These are phyloP conservation scores for Mortierella sp. DNA, from an alignment of 371 early-diverging fungal genomes.

Conservation along the genomic window DNA sequence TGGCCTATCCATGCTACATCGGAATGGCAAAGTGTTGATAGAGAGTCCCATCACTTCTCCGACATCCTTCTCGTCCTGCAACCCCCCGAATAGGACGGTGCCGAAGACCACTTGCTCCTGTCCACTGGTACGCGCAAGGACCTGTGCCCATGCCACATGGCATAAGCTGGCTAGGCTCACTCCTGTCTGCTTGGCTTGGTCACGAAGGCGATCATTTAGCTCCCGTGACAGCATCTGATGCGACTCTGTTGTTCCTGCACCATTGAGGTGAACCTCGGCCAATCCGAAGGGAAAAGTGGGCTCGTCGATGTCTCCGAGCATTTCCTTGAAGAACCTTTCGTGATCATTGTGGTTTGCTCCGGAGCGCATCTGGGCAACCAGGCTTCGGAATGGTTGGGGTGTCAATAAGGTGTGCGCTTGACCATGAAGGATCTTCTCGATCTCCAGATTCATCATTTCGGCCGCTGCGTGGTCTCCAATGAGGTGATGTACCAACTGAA, in stretches of 20 bases:
- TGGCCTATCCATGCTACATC: slow-evolving; percentile 9
- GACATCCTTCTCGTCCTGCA: not conserved
- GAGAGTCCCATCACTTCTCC: not conserved
- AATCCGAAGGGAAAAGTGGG: slow-evolving; percentile 20
- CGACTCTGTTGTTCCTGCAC: not conserved
- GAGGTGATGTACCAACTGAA: slow-evolving; percentile 17
- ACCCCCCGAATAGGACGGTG: slow-evolving; percentile 16
- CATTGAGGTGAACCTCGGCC: not conserved
- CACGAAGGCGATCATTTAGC: slow-evolving; percentile 13
- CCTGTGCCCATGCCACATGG: slow-evolving; percentile 16
- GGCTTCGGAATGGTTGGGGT: slow-evolving; percentile 8
- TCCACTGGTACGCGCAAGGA: slow-evolving; percentile 19
- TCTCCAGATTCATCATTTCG: slow-evolving; percentile 11
- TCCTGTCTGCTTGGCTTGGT: slow-evolving; percentile 11
- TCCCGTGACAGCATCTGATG: slow-evolving; percentile 16
- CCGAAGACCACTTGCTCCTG: slow-evolving; percentile 24
- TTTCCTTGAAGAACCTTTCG: slow-evolving; percentile 13
- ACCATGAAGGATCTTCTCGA: slow-evolving; percentile 14
- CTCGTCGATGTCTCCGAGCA: slow-evolving; percentile 17
- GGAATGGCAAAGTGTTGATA: slow-evolving; percentile 24
- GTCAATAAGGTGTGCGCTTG: not conserved
- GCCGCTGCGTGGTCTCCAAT: slow-evolving; percentile 21
- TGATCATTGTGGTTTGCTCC: slow-evolving; percentile 10
- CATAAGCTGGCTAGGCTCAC: slow-evolving; percentile 20
- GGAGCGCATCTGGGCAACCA: not conserved